phyloP scores from a whole-genome alignment of 257 asterid species.

The Nicotiana tomentosiformis region DNA sequence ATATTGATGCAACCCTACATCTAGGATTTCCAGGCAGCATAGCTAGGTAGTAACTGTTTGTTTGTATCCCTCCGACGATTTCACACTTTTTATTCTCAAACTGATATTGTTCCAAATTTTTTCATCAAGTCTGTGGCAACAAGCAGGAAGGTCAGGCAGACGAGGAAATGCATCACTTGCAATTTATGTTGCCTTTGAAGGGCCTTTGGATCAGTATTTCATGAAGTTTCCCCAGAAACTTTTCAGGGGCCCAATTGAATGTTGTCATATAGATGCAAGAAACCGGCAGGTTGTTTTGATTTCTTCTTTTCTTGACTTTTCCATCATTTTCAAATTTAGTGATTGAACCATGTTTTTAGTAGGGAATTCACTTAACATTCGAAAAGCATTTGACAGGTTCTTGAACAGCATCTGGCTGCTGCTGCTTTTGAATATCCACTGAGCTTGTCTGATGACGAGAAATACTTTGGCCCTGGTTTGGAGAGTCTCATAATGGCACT shows the following conservation, averaged over 20 bases:
- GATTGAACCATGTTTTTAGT: neutral
- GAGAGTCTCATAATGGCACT: constrained; percentile 52
- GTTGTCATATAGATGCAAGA: constrained; percentile 85
- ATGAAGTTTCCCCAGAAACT: constrained; percentile 89
- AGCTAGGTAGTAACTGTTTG: constrained; percentile 51
- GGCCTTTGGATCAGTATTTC: constrained; percentile 90
- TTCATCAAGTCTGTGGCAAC: constrained; percentile 78
- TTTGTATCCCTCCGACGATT: constrained; percentile 12
- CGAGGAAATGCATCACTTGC: constrained; percentile 85
- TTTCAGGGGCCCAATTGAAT: constrained; percentile 76
- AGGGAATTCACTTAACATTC: neutral
- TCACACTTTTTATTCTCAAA: neutral
- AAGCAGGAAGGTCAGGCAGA: constrained; percentile 98
- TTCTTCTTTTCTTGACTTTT: neutral
- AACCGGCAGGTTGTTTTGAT: constrained; percentile 63
- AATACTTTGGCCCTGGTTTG: constrained; percentile 68
- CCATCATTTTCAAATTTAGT: constrained; percentile 1
- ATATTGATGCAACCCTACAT: constrained; percentile 89
- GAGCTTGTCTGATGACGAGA: constrained; percentile 61
- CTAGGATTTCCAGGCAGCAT: constrained; percentile 98
- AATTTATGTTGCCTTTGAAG: constrained; percentile 93
- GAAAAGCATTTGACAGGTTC: constrained; percentile 38
- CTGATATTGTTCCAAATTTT: constrained; percentile 1
- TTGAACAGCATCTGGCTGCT: constrained; percentile 85
- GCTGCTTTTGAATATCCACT: constrained; percentile 88